Conservation (phyloP, 2,329 filamentous ascomycete species). For the Aspergillus neoniger region DNA sequence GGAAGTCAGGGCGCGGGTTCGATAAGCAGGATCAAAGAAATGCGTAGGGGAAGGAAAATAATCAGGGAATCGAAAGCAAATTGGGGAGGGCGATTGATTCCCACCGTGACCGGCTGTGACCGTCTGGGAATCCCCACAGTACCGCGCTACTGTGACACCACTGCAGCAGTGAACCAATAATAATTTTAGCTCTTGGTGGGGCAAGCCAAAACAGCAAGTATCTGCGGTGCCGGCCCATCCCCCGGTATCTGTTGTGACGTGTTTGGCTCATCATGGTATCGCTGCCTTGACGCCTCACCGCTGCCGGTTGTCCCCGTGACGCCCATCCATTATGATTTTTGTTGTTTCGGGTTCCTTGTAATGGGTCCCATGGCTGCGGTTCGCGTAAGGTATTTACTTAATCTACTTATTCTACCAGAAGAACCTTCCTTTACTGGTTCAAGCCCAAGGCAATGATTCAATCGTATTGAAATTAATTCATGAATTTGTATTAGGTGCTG, state of each 20-base stretch:
- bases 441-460: too few relatives aligned
- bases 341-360: too few relatives aligned
- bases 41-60: constrained; percentile 22
- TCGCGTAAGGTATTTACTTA: too few relatives aligned
- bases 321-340: background rate
- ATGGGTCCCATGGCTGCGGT: too few relatives aligned
- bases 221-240: constrained; percentile 16
- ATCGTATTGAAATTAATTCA: too few relatives aligned
- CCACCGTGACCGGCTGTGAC: constrained; percentile 10
- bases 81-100: constrained; percentile 14
- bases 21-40: constrained; percentile 10
- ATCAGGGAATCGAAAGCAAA: constrained; percentile 16
- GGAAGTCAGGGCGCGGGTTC: constrained; percentile 6
- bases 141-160: constrained; percentile 11
- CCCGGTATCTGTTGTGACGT: constrained; percentile 21
- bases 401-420: too few relatives aligned
- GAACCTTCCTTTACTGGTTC: too few relatives aligned
- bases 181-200: background rate
- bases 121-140: constrained; percentile 9
- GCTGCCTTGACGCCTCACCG: constrained; percentile 20
- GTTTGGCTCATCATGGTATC: constrained; percentile 11
- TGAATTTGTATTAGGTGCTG: too few relatives aligned
- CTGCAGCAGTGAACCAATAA: constrained; percentile 5
- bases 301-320: constrained; percentile 19
- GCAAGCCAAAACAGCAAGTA: constrained; percentile 3